Percentiles rank a stretch among this genome's conserved stretches.
Evolutionary conservation across 495 filamentous ascomycete genomes (phyloP).

Genomic region (Opeltia flavorubescens): DNA sequence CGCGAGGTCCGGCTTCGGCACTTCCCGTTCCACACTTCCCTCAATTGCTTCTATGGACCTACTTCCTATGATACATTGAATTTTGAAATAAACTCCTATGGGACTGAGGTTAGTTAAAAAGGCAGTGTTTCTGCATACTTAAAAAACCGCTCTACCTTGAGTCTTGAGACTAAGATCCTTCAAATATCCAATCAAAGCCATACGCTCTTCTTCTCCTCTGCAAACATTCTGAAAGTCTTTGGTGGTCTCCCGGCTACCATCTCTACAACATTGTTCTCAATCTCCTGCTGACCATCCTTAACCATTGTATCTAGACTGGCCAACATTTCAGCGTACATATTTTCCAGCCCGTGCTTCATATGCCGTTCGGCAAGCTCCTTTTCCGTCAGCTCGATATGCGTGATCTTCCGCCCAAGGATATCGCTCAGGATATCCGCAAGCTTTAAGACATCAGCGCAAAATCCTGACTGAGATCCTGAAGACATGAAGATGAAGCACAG

Average conservation of each 20-base stretch:
- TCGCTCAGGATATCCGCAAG: constrained; percentile 27
- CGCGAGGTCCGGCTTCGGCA: too few relatives aligned
- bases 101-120: too few relatives aligned
- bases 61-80: too few relatives aligned
- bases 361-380: constrained; percentile 17
- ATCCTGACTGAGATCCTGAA: not conserved
- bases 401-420: constrained; percentile 26
- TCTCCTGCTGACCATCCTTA: constrained; percentile 24
- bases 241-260: constrained; percentile 23
- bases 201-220: constrained; percentile 14
- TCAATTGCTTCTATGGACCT: too few relatives aligned
- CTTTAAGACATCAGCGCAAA: constrained; percentile 14
- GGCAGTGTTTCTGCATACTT: too few relatives aligned
- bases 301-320: constrained; percentile 23
- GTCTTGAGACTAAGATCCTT: not conserved
- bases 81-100: too few relatives aligned
- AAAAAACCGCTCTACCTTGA: too few relatives aligned
- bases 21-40: too few relatives aligned
- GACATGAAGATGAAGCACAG: not conserved
- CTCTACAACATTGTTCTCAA: constrained; percentile 24
- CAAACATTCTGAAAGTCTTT: constrained; percentile 21
- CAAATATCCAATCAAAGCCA: not conserved
- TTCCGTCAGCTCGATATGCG: constrained; percentile 26
- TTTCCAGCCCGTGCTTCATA: constrained; percentile 18
- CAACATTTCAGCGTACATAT: constrained; percentile 21